These are phyloP conservation scores for Emmonsiellopsis sp. DNA, from an alignment of 2,329 filamentous ascomycete species.

Conservation along the genomic window DNA sequence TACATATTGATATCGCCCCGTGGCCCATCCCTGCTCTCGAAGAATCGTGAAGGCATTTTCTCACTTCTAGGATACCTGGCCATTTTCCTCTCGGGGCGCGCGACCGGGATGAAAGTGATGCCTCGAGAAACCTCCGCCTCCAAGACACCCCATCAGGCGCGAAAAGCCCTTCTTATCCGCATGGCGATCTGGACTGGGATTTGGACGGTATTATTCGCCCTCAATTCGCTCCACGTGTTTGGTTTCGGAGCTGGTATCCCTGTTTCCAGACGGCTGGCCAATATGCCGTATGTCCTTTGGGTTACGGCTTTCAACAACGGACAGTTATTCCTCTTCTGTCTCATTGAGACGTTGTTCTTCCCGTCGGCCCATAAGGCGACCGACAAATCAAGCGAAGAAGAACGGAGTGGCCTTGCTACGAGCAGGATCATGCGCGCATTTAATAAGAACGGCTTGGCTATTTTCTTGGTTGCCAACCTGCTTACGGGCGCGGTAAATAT, in stretches of 20 bases:
- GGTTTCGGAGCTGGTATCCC: conserved; percentile 56
- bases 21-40: conserved; percentile 62
- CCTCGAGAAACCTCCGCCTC: conserved; percentile 47
- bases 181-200: conserved; percentile 55
- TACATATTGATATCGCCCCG: conserved; percentile 78
- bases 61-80: conserved; percentile 89
- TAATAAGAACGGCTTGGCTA: conserved; percentile 75
- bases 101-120: conserved; percentile 69
- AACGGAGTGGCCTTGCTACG: conserved; percentile 59
- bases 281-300: conserved; percentile 90
- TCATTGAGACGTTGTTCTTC: conserved; percentile 70
- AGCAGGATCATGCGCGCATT: conserved; percentile 73
- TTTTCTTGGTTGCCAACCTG: conserved; percentile 84
- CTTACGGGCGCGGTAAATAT: conserved; percentile 85
- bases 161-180: conserved; percentile 51
- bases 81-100: conserved; percentile 86
- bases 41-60: conserved; percentile 92
- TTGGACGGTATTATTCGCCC: conserved; percentile 62
- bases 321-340: conserved; percentile 70
- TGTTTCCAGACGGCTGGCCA: conserved; percentile 83
- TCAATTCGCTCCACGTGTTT: conserved; percentile 58
- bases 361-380: conserved; percentile 56
- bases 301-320: conserved; percentile 79
- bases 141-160: conserved; percentile 34
- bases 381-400: conserved; percentile 47